A percentile compares a stretch with the other conserved stretches of the same genome.
Conservation (phyloP, 2,329 filamentous ascomycete genomes). For the Pyrenophora teres region DNA sequence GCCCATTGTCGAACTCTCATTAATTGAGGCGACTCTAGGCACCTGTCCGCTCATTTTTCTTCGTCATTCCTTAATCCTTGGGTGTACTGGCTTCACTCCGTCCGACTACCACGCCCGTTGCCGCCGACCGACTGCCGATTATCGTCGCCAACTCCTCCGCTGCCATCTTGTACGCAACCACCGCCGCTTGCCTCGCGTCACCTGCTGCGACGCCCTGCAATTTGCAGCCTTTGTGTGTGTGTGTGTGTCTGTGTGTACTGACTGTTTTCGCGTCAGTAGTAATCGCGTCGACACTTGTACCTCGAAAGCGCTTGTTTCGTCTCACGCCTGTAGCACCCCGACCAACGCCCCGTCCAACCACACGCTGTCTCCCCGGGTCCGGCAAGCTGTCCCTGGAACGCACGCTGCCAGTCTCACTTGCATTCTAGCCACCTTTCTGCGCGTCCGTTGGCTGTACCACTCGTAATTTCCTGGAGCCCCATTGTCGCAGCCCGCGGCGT, state of each 20-base stretch:
- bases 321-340: conserved; percentile 41
- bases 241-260: conserved; percentile 41
- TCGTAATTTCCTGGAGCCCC: conserved; percentile 37
- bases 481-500: conserved; percentile 30
- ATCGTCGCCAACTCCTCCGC: conserved; percentile 12
- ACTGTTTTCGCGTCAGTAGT: conserved; percentile 34
- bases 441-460: conserved; percentile 29
- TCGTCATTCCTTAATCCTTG: conserved; percentile 46
- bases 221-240: conserved; percentile 23
- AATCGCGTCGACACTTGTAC: conserved; percentile 43
- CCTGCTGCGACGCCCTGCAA: conserved; percentile 16
- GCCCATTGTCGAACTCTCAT: conserved; percentile 42
- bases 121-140: conserved; percentile 17
- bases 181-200: conserved; percentile 12
- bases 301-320: conserved; percentile 48
- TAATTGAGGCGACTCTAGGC: conserved; percentile 36
- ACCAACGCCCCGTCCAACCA: conserved; percentile 14
- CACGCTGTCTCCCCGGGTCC: conserved; percentile 9
- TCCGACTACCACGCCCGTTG: conserved; percentile 23
- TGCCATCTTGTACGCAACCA: conserved; percentile 34
- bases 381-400: conserved; percentile 27
- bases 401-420: conserved; percentile 28
- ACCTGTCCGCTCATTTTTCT: conserved; percentile 46
- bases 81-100: conserved; percentile 45
- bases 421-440: conserved; percentile 27